Percentiles rank a stretch among this genome's conserved stretches.
phyloP scores from a whole-genome alignment of 2,329 filamentous ascomycete genomes.

The Mariannaea elegans region DNA sequence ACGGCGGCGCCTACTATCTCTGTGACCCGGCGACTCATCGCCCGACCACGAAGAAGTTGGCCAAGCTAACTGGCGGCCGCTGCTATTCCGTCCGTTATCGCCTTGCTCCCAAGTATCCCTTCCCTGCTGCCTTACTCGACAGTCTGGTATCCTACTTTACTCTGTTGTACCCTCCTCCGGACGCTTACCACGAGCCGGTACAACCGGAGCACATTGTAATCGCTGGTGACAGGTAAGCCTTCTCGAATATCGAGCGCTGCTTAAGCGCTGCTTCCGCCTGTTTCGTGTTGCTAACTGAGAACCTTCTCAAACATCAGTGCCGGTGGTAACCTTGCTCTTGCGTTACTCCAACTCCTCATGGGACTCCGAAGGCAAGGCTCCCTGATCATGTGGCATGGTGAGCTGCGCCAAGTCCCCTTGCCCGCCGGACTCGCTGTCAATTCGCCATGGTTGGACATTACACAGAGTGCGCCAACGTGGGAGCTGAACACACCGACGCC shows the following conservation, averaged over 20 bases:
- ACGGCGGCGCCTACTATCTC: conserved; percentile 79
- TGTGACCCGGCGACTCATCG: conserved; percentile 77
- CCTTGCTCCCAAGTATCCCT: conserved; percentile 77
- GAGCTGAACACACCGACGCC: conserved; percentile 37
- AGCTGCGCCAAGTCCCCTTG: conserved; percentile 65
- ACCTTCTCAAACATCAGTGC: conserved; percentile 56
- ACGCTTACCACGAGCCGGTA: conserved; percentile 72
- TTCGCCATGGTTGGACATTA: conserved; percentile 78
- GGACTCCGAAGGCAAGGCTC: conserved; percentile 61
- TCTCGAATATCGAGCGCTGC: not conserved
- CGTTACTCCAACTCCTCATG: conserved; percentile 74
- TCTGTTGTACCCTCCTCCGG: conserved; percentile 75
- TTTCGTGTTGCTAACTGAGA: conserved; percentile 20
- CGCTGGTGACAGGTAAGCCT: conserved; percentile 69
- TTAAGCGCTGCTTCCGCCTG: not conserved
- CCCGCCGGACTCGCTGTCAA: conserved; percentile 71
- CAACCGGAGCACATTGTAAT: conserved; percentile 73
- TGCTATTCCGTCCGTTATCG: conserved; percentile 79
- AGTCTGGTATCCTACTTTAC: conserved; percentile 76
- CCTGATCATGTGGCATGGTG: conserved; percentile 68
- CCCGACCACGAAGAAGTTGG: conserved; percentile 64
- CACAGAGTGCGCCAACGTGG: conserved; percentile 57
- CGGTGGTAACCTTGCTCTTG: conserved; percentile 75
- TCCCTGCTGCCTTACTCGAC: conserved; percentile 79
- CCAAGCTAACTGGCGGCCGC: conserved; percentile 72